These are phyloP conservation scores for Malus sieversii DNA, from an alignment of 306 rosid genomes.

Conservation along the genomic window DNA sequence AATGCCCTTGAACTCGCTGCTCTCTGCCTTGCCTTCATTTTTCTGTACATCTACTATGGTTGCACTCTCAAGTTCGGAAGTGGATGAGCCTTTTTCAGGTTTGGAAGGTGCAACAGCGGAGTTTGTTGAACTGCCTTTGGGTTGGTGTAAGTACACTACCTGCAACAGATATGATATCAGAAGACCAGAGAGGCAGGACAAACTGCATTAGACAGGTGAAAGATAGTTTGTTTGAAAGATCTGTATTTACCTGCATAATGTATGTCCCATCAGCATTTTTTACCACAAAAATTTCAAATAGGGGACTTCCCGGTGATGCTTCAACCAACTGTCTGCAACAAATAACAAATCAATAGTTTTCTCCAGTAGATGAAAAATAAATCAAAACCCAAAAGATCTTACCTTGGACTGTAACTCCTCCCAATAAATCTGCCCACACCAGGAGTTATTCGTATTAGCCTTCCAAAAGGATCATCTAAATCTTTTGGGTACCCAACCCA, in stretches of 20 bases:
- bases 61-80: constrained; percentile 51
- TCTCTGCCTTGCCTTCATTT: constrained; percentile 55
- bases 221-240: background rate
- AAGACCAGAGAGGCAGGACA: background rate
- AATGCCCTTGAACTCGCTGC: constrained; percentile 55
- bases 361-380: background rate
- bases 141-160: constrained; percentile 80
- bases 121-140: constrained; percentile 55
- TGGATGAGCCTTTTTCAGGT: constrained; percentile 44
- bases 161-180: constrained; percentile 32
- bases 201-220: background rate
- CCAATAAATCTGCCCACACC: constrained; percentile 83
- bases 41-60: constrained; percentile 46
- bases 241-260: constrained; percentile 66
- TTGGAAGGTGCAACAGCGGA: constrained; percentile 24
- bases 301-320: constrained; percentile 76
- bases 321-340: constrained; percentile 76
- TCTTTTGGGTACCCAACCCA: constrained; percentile 94
- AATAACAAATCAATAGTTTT: constrained; percentile 22
- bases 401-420: constrained; percentile 83
- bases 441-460: constrained; percentile 77
- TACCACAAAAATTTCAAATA: constrained; percentile 86
- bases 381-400: constrained; percentile 22
- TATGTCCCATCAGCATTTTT: constrained; percentile 63
- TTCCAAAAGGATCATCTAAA: constrained; percentile 85